phyloP scores from a whole-genome alignment of 495 filamentous ascomycete genomes.

The Durotheca rogersii region DNA sequence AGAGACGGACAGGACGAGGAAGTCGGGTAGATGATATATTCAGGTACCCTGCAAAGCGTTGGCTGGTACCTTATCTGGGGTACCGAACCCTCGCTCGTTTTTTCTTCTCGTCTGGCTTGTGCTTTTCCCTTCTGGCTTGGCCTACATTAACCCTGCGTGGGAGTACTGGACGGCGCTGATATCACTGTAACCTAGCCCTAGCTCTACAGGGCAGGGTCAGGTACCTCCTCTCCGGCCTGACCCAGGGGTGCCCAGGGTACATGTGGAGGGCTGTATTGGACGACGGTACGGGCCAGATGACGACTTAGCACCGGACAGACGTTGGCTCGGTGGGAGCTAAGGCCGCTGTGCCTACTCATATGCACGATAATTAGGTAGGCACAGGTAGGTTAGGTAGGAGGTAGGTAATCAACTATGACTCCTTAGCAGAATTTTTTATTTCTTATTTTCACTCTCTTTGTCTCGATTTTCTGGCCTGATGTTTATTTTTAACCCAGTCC shows the following conservation, averaged over 20 bases:
- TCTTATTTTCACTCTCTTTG: not conserved
- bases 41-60: slow-evolving; percentile 17
- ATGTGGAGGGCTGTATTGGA: not conserved
- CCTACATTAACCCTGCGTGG: slow-evolving; percentile 23
- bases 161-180: slow-evolving; percentile 12
- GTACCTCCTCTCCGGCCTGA: not conserved
- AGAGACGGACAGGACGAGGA: slow-evolving; percentile 23
- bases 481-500: too few species aligned
- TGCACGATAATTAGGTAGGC: not conserved
- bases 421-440: slow-evolving; percentile 11
- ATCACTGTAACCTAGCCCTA: slow-evolving; percentile 23
- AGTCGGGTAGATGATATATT: slow-evolving; percentile 33
- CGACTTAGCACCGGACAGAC: too few species aligned
- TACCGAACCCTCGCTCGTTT: too few species aligned
- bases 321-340: too few species aligned
- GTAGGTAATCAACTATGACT: slow-evolving; percentile 29
- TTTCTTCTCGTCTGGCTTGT: too few species aligned
- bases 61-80: slow-evolving; percentile 22
- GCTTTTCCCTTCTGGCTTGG: slow-evolving; percentile 11
- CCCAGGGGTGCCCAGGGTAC: not conserved
- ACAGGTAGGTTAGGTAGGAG: slow-evolving; percentile 11
- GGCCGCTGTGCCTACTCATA: too few species aligned
- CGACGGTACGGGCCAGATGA: not conserved
- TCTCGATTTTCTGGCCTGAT: too few species aligned
- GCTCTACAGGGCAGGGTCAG: not conserved